Evolutionary conservation across 306 rosid species (phyloP).

Genomic region (Prunus campanulata): DNA sequence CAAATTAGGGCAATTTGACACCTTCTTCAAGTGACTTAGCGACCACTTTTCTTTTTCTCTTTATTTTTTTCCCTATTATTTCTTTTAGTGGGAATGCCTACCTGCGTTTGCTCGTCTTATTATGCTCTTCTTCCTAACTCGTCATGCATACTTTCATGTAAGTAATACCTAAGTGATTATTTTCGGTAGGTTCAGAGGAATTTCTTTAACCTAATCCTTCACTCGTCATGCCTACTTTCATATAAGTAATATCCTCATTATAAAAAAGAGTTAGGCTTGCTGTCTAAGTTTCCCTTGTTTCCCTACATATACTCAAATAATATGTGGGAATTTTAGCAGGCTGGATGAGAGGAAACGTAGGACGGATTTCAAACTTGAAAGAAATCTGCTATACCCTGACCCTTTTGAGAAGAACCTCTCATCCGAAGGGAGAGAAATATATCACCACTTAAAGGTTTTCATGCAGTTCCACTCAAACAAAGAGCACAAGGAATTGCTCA

Average conservation of each 20-base stretch:
- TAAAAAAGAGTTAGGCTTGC: not conserved
- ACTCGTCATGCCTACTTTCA: not conserved
- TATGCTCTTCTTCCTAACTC: too few species aligned
- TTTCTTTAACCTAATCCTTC: too few species aligned
- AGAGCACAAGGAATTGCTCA: constrained; percentile 61
- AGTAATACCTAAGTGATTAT: too few species aligned
- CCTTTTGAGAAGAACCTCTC: constrained; percentile 63
- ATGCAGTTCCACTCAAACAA: constrained; percentile 76
- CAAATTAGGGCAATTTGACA: not conserved
- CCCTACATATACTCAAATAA: not conserved
- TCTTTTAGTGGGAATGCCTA: too few species aligned
- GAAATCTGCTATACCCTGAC: constrained; percentile 72
- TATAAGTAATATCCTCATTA: not conserved
- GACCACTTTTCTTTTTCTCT: too few species aligned
- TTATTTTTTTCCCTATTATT: too few species aligned
- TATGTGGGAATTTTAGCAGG: constrained; percentile 51
- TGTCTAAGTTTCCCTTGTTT: not conserved
- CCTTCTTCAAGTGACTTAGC: not conserved
- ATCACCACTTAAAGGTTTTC: constrained; percentile 62
- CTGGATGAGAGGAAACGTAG: constrained; percentile 86
- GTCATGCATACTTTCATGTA: too few species aligned
- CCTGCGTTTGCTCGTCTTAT: too few species aligned
- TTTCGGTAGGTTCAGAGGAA: too few species aligned
- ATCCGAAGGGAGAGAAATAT: constrained; percentile 65
- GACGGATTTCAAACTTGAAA: constrained; percentile 66